phyloP scores from a whole-genome alignment of 2,329 filamentous ascomycete species.

The Ceratocystis albifundus region DNA sequence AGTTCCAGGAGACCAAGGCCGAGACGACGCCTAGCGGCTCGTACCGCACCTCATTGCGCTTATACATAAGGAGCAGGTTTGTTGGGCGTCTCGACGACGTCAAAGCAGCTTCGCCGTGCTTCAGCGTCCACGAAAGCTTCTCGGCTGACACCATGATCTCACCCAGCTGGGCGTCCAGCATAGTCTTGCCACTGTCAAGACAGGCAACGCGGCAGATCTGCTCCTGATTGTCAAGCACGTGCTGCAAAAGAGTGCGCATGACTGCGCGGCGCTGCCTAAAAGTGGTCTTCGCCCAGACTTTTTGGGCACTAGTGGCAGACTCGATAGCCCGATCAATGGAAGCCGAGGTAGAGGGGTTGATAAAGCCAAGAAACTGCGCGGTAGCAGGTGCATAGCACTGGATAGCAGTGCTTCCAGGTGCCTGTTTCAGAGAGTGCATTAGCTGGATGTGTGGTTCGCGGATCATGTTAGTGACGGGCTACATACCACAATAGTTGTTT shows the following conservation, averaged over 20 bases:
- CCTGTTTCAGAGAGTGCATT: slow-evolving; percentile 29
- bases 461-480: background rate
- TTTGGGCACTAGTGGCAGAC: slow-evolving; percentile 62
- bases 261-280: slow-evolving; percentile 70
- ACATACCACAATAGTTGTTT: slow-evolving; percentile 48
- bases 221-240: slow-evolving; percentile 80
- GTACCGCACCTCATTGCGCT: slow-evolving; percentile 79
- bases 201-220: slow-evolving; percentile 75
- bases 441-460: background rate
- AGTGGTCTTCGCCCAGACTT: slow-evolving; percentile 62
- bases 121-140: slow-evolving; percentile 88
- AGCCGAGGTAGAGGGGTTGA: slow-evolving; percentile 64
- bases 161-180: slow-evolving; percentile 84
- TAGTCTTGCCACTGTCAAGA: slow-evolving; percentile 90
- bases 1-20: slow-evolving; percentile 95
- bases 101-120: slow-evolving; percentile 76
- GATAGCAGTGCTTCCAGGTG: slow-evolving; percentile 54
- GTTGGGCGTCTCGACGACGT: slow-evolving; percentile 62
- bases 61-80: slow-evolving; percentile 90
- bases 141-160: slow-evolving; percentile 90
- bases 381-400: slow-evolving; percentile 87
- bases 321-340: slow-evolving; percentile 70
- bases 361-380: slow-evolving; percentile 65
- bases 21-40: slow-evolving; percentile 88
- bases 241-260: slow-evolving; percentile 66